These are phyloP conservation scores for Arxiozyma bovina DNA, from an alignment of 1,139 yeast genomes.

Conservation along the genomic window DNA sequence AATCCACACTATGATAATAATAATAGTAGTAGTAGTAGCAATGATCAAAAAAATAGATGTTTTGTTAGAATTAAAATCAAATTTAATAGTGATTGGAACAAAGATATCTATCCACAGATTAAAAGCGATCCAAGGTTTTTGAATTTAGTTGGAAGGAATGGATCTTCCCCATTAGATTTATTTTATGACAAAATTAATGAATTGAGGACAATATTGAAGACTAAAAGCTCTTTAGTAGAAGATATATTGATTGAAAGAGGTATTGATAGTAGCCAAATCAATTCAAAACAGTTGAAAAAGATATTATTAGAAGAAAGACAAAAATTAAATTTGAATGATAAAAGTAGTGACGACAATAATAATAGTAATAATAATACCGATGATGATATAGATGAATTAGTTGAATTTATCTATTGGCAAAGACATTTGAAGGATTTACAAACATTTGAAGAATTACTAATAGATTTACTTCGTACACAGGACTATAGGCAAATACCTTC, in stretches of 20 bases:
- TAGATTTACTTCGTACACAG: neutral
- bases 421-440: neutral
- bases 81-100: conserved; percentile 51
- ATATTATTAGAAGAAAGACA: neutral
- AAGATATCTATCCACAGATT: conserved; percentile 42
- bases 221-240: conserved; percentile 52
- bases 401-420: neutral
- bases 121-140: conserved; percentile 53
- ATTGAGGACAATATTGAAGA: conserved; percentile 45
- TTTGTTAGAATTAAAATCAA: conserved; percentile 28
- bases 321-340: neutral
- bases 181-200: conserved; percentile 71
- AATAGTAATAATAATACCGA: neutral
- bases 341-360: no score
- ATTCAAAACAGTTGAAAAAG: neutral
- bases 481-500: neutral
- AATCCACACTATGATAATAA: neutral
- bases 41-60: neutral
- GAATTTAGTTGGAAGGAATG: conserved; percentile 63
- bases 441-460: neutral
- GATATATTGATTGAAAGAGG: conserved; percentile 33
- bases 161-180: conserved; percentile 71
- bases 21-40: no score
- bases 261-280: neutral
- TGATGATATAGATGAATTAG: neutral